These are phyloP conservation scores for Papilionanthe hybrid DNA, from an alignment of 116 monocot genomes.

Conservation along the genomic window DNA sequence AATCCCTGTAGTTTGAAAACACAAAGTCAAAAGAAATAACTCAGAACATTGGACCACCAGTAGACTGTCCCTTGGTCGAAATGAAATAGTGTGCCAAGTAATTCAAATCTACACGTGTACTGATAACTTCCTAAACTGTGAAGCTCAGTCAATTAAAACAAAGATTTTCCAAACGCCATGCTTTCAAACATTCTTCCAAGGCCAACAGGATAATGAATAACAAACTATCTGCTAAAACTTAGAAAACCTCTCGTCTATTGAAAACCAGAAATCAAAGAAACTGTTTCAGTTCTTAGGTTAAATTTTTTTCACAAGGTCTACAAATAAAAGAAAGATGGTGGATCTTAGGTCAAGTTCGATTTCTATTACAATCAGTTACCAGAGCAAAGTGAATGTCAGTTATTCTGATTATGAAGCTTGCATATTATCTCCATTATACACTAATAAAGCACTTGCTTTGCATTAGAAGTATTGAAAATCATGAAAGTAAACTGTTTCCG, in stretches of 20 bases:
- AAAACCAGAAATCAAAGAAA: background rate
- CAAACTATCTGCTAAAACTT: background rate
- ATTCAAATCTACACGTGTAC: background rate
- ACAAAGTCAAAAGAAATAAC: background rate
- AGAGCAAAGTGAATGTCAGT: background rate
- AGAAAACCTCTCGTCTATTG: background rate
- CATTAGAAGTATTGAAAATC: background rate
- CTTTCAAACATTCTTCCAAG: background rate
- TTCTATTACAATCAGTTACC: background rate
- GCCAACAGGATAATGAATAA: background rate
- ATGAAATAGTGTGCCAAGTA: background rate
- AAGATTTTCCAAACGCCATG: background rate
- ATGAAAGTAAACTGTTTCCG: background rate
- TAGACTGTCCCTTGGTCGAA: background rate
- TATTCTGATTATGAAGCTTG: background rate
- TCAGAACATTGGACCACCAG: background rate
- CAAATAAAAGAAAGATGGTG: background rate
- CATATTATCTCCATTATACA: background rate
- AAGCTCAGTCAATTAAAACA: background rate
- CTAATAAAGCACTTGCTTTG: background rate
- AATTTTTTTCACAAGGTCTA: background rate
- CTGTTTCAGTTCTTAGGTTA: background rate
- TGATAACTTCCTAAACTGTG: background rate
- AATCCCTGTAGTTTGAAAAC: background rate
- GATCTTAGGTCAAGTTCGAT: background rate